Evolutionary conservation across 2,329 filamentous ascomycete genomes (phyloP).

Genomic region (Nothophoma quercina): DNA sequence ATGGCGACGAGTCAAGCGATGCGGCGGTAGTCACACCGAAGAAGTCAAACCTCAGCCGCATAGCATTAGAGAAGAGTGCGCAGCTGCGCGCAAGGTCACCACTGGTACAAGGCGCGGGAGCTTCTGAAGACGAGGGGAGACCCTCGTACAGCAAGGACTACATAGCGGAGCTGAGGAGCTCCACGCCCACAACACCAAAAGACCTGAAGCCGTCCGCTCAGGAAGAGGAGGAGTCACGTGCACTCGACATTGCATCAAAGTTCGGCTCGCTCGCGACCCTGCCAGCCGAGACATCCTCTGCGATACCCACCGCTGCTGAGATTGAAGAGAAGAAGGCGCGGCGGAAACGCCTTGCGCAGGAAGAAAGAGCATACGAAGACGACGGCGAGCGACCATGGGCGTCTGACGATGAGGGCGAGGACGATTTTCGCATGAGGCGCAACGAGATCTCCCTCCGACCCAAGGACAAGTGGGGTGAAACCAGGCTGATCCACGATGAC

Average conservation of each 20-base stretch:
- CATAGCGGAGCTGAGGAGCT: constrained; percentile 82
- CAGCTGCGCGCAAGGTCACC: constrained; percentile 63
- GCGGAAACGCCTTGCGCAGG: constrained; percentile 78
- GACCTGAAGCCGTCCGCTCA: constrained; percentile 56
- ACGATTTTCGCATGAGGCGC: constrained; percentile 48
- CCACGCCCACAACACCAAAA: constrained; percentile 82
- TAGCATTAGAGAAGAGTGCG: constrained; percentile 72
- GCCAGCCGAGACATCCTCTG: constrained; percentile 41
- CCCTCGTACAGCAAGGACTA: constrained; percentile 88
- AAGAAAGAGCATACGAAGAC: constrained; percentile 67
- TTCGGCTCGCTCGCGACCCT: constrained; percentile 62
- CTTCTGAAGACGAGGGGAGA: constrained; percentile 66
- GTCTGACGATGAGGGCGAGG: constrained; percentile 49
- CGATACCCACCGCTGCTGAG: constrained; percentile 82
- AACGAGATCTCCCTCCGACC: constrained; percentile 59
- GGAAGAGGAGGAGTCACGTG: constrained; percentile 55
- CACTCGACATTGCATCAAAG: constrained; percentile 58
- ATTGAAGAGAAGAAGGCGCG: constrained; percentile 92
- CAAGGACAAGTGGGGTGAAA: constrained; percentile 70
- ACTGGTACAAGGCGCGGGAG: constrained; percentile 60
- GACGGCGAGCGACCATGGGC: constrained; percentile 54
- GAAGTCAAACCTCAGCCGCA: constrained; percentile 67
- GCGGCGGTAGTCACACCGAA: constrained; percentile 67
- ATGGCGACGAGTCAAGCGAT: constrained; percentile 59
- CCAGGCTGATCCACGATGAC: constrained; percentile 81